These are phyloP conservation scores for Penicillium sp. DNA, from an alignment of 2,329 filamentous ascomycete genomes.

Conservation along the genomic window DNA sequence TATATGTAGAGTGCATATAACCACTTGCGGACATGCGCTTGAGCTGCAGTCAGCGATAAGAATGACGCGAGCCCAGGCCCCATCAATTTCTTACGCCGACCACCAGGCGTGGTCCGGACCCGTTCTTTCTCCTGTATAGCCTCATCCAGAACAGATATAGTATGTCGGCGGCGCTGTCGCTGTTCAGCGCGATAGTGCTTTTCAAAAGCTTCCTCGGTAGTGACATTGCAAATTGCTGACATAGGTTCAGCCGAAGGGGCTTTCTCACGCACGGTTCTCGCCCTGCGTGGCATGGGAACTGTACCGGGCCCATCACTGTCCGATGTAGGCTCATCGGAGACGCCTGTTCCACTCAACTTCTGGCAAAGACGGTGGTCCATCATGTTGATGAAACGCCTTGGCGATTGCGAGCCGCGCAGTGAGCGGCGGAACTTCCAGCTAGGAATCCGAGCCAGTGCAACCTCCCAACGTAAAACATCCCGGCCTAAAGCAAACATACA, in stretches of 20 bases:
- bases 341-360: conserved; percentile 46
- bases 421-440: conserved; percentile 80
- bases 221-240: conserved; percentile 25
- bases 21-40: conserved; percentile 78
- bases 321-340: conserved; percentile 37
- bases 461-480: conserved; percentile 76
- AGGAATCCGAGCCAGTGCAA: conserved; percentile 82
- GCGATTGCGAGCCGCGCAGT: conserved; percentile 37
- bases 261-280: conserved; percentile 24
- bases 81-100: conserved; percentile 64
- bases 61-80: conserved; percentile 70
- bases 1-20: conserved; percentile 81
- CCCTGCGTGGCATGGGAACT: conserved; percentile 38
- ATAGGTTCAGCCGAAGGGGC: conserved; percentile 14
- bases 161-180: conserved; percentile 47
- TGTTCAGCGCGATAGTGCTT: conserved; percentile 14
- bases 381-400: conserved; percentile 41
- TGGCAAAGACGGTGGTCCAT: conserved; percentile 50
- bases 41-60: conserved; percentile 73
- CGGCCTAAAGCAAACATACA: conserved; percentile 71
- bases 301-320: conserved; percentile 38
- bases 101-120: conserved; percentile 57
- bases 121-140: conserved; percentile 27
- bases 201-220: conserved; percentile 25
- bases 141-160: conserved; percentile 50